Evolutionary conservation across 306 rosid species (phyloP).

Genomic region (Prunus mongolica): DNA sequence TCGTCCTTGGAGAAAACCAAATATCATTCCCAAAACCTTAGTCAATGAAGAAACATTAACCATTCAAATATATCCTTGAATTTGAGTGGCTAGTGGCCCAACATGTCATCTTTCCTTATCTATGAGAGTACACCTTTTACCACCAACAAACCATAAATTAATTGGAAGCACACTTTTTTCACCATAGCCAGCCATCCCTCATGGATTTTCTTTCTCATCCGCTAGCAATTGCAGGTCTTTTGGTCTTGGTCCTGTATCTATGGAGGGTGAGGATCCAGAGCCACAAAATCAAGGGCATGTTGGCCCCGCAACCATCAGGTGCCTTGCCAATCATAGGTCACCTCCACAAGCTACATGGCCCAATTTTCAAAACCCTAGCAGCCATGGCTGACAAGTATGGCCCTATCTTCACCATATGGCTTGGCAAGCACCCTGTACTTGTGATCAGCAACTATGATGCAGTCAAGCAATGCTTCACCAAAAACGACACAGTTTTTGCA

Average conservation of each 20-base stretch:
- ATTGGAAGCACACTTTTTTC: too few species aligned
- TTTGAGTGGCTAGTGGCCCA: too few species aligned
- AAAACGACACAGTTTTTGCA: constrained; percentile 42
- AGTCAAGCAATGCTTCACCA: constrained; percentile 53
- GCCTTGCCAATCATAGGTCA: constrained; percentile 55
- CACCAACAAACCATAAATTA: too few species aligned
- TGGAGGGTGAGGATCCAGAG: constrained; percentile 14
- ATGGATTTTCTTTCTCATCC: constrained; percentile 28
- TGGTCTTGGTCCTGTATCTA: constrained; percentile 1
- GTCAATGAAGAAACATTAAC: too few species aligned
- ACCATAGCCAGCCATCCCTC: neutral
- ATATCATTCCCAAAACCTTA: too few species aligned
- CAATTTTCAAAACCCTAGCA: constrained; percentile 36
- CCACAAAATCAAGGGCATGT: constrained; percentile 11
- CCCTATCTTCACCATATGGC: constrained; percentile 39
- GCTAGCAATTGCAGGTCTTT: constrained; percentile 15
- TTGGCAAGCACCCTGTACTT: constrained; percentile 40
- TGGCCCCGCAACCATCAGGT: constrained; percentile 40
- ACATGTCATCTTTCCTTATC: too few species aligned
- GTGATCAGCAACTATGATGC: constrained; percentile 44
- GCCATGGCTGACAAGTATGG: constrained; percentile 46
- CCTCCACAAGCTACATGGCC: constrained; percentile 39
- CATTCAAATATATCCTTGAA: too few species aligned
- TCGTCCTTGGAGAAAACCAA: too few species aligned
- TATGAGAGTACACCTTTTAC: too few species aligned